Conservation (phyloP, 805 yeast genomes). For the Candida tammaniensis region DNA sequence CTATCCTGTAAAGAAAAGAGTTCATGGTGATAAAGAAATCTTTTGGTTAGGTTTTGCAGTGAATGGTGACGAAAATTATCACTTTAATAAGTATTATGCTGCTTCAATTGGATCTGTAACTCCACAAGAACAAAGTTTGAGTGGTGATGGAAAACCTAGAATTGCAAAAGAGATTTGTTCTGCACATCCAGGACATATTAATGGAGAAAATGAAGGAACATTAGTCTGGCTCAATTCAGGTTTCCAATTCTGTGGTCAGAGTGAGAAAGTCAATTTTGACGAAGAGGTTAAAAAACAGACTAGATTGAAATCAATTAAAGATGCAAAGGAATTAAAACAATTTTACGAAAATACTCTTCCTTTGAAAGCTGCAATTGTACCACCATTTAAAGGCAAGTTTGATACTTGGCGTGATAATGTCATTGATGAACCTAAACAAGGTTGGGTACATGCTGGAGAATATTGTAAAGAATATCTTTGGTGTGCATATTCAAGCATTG, state of each 20-base stretch:
- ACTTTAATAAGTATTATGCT: conserved; percentile 23
- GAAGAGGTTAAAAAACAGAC: conserved; percentile 25
- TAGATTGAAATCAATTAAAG: conserved; percentile 23
- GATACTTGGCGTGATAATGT: conserved; percentile 31
- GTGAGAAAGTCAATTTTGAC: conserved; percentile 28
- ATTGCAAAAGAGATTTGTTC: conserved; percentile 33
- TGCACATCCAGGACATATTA: conserved; percentile 45
- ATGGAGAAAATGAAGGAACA: conserved; percentile 28
- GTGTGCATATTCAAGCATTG: conserved; percentile 60
- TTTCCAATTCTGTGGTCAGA: conserved; percentile 36
- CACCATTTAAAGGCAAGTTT: too few relatives aligned
- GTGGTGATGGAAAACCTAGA: conserved; percentile 14
- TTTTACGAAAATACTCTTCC: conserved; percentile 32
- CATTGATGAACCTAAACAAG: conserved; percentile 46
- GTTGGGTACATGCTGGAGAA: conserved; percentile 45
- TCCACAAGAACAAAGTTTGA: conserved; percentile 22
- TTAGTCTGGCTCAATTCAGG: conserved; percentile 47
- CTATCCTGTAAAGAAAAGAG: conserved; percentile 19
- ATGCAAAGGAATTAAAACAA: conserved; percentile 22
- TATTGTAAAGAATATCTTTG: conserved; percentile 56
- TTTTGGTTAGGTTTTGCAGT: conserved; percentile 30
- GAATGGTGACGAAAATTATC: conserved; percentile 25
- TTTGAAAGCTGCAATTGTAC: conserved; percentile 48
- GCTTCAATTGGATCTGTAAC: conserved; percentile 31
- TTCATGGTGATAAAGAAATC: conserved; percentile 30